Percentiles rank a stretch among this genome's conserved stretches.
Conservation (phyloP, 2,329 filamentous ascomycete genomes). For the Arthrinium puccinioides region DNA sequence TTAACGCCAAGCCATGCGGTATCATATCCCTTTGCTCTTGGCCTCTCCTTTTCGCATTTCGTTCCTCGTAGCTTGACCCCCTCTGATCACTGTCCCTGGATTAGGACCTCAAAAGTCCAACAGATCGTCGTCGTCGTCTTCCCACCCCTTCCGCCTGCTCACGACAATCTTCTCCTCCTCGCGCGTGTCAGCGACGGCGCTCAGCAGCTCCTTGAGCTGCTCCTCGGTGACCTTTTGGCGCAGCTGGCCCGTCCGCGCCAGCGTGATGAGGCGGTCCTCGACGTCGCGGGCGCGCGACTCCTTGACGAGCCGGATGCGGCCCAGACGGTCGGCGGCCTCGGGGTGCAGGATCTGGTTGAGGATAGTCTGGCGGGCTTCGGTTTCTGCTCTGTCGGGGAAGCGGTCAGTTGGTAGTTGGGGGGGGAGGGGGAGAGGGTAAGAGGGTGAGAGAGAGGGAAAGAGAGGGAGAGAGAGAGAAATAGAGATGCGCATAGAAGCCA, state of each 20-base stretch:
- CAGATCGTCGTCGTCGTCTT: constrained; percentile 74
- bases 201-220: constrained; percentile 87
- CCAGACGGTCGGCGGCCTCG: constrained; percentile 85
- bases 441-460: too few relatives aligned
- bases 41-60: background rate
- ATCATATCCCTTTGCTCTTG: constrained; percentile 8
- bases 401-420: too few relatives aligned
- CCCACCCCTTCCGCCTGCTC: constrained; percentile 72
- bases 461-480: background rate
- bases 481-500: background rate
- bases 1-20: constrained; percentile 13
- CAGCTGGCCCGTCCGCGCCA: constrained; percentile 83
- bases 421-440: too few relatives aligned
- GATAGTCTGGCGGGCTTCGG: constrained; percentile 68
- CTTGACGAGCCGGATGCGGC: constrained; percentile 92
- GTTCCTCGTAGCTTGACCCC: background rate
- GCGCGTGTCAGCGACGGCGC: constrained; percentile 68
- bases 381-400: constrained; percentile 23
- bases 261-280: constrained; percentile 87
- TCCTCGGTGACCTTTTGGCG: constrained; percentile 82
- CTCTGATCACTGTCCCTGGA: background rate
- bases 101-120: constrained; percentile 46
- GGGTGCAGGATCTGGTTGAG: constrained; percentile 91
- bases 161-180: constrained; percentile 83
- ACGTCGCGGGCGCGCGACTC: constrained; percentile 83